These are phyloP conservation scores for Lentinula guzmanii DNA, from an alignment of 768 basidiomycete genomes.

Conservation along the genomic window DNA sequence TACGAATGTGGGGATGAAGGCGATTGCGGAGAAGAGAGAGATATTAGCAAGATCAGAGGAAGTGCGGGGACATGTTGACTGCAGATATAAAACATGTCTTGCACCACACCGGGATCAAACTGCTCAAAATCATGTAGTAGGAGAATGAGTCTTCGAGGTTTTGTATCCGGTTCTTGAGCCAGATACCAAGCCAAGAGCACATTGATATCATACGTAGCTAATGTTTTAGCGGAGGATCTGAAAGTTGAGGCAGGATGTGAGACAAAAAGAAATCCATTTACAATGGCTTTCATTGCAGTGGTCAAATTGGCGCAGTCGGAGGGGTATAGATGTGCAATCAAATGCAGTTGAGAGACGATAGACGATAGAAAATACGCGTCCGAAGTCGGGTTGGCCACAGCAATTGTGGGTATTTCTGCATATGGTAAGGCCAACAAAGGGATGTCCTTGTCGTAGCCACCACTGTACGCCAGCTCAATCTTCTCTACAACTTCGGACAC, in stretches of 20 bases:
- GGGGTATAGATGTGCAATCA: constrained; percentile 48
- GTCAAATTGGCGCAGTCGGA: constrained; percentile 49
- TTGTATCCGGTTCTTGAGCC: constrained; percentile 14
- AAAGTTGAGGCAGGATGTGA: constrained; percentile 8
- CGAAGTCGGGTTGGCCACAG: constrained; percentile 33
- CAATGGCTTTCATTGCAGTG: constrained; percentile 48
- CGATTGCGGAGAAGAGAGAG: constrained; percentile 49
- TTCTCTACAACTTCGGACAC: constrained; percentile 36
- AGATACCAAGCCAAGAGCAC: constrained; percentile 57
- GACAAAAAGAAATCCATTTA: constrained; percentile 45
- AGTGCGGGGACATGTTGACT: constrained; percentile 50
- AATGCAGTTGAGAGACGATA: constrained; percentile 29
- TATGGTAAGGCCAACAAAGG: constrained; percentile 50
- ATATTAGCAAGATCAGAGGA: constrained; percentile 61
- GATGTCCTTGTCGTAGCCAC: constrained; percentile 13
- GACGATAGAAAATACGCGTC: constrained; percentile 45
- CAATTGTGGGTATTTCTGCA: constrained; percentile 53
- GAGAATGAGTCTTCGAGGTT: constrained; percentile 37
- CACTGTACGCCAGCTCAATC: constrained; percentile 37
- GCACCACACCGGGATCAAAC: constrained; percentile 54
- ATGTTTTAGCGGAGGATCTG: constrained; percentile 29
- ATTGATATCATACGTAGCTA: constrained; percentile 59
- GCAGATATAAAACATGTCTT: constrained; percentile 67
- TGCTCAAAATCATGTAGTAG: constrained; percentile 74
- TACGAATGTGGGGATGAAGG: constrained; percentile 40